Evolutionary conservation across 2,329 filamentous ascomycete species (phyloP).

Genomic region (Rhynchosporium agropyri): DNA sequence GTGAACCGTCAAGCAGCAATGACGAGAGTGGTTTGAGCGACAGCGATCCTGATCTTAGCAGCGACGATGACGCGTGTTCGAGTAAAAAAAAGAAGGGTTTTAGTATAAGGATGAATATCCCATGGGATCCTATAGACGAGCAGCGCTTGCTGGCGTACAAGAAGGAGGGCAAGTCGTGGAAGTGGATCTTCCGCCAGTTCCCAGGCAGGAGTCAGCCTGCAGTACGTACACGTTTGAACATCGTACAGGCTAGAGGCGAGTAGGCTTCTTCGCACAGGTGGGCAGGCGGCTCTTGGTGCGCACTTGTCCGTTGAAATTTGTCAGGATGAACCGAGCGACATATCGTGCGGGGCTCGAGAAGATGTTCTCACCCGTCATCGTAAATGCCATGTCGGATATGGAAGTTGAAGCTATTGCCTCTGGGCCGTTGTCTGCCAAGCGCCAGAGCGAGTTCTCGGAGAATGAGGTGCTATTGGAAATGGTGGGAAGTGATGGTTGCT

Average conservation of each 20-base stretch:
- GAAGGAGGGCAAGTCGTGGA: constrained; percentile 27
- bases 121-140: constrained; percentile 18
- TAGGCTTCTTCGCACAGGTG: constrained; percentile 16
- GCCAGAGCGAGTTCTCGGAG: constrained; percentile 35
- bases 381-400: constrained; percentile 23
- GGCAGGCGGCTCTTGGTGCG: background rate
- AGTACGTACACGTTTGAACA: constrained; percentile 29
- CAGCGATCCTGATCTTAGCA: background rate
- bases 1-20: constrained; percentile 25
- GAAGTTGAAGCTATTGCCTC: constrained; percentile 34
- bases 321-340: no score
- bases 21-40: background rate
- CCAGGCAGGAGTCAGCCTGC: constrained; percentile 27
- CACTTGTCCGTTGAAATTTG: no score
- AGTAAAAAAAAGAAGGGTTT: constrained; percentile 9
- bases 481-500: no score
- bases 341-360: constrained; percentile 24
- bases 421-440: constrained; percentile 31
- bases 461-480: constrained; percentile 18
- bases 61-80: constrained; percentile 22
- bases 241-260: constrained; percentile 21
- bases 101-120: constrained; percentile 10
- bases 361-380: constrained; percentile 26
- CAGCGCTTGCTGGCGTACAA: constrained; percentile 12
- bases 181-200: constrained; percentile 30